Evolutionary conservation across 2,329 filamentous ascomycete genomes (phyloP).

Genomic region (Trichocomaceae sp.): DNA sequence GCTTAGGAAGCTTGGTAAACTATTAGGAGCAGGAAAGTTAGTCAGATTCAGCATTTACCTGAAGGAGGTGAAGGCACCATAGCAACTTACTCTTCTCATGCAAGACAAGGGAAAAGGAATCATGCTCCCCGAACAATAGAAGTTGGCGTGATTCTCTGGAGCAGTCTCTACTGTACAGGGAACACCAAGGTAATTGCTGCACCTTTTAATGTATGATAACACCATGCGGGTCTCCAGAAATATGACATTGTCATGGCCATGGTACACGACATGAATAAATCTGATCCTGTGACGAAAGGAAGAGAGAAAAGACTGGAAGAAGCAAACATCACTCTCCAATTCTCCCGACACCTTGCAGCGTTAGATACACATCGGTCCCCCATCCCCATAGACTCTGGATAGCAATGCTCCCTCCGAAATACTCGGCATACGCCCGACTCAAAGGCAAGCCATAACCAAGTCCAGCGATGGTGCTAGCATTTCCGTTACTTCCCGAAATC

Average conservation of each 20-base stretch:
- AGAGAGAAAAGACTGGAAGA: not conserved
- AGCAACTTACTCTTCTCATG: no score
- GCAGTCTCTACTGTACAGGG: not conserved
- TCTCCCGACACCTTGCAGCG: slow-evolving; percentile 54
- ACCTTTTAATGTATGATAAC: no score
- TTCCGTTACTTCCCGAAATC: slow-evolving; percentile 64
- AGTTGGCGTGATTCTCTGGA: not conserved
- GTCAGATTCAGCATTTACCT: no score
- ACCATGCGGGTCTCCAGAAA: no score
- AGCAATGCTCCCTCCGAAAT: slow-evolving; percentile 90
- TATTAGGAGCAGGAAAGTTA: no score
- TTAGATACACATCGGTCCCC: slow-evolving; percentile 66
- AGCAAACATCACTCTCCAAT: slow-evolving; percentile 26
- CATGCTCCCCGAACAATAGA: no score
- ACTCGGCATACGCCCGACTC: slow-evolving; percentile 90
- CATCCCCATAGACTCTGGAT: slow-evolving; percentile 96
- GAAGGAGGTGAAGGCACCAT: no score
- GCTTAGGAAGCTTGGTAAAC: no score
- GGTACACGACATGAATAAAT: not conserved
- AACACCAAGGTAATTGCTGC: no score
- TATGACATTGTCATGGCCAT: not conserved
- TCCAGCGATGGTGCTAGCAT: slow-evolving; percentile 79
- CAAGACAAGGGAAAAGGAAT: no score
- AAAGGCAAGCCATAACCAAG: slow-evolving; percentile 88
- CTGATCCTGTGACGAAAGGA: not conserved